A percentile compares a stretch with the other conserved stretches of the same genome.
phyloP scores from a whole-genome alignment of 805 yeast species.

The Candida quercuum region DNA sequence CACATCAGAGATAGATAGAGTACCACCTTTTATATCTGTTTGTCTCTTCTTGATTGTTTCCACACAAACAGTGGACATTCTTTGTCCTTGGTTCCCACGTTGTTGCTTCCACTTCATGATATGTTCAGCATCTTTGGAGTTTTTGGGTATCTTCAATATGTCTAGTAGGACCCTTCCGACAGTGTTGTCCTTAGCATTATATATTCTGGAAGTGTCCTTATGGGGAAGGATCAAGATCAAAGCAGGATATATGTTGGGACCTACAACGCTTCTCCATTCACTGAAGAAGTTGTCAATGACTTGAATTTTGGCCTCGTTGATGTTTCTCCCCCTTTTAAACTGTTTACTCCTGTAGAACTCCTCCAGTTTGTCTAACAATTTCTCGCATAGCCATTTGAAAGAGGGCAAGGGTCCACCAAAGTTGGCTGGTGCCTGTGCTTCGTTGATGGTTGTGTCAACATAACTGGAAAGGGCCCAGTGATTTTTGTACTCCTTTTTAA shows the following conservation, averaged over 20 bases:
- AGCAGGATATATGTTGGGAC: slow-evolving; percentile 63
- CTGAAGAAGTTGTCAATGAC: slow-evolving; percentile 36
- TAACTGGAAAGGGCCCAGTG: slow-evolving; percentile 1
- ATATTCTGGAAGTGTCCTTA: slow-evolving; percentile 52
- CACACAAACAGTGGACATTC: slow-evolving; percentile 44
- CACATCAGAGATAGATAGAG: slow-evolving; percentile 42
- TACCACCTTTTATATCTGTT: slow-evolving; percentile 29
- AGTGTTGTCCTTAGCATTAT: slow-evolving; percentile 57
- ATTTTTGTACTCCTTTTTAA: background rate
- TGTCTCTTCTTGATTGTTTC: slow-evolving; percentile 47
- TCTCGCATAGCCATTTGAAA: slow-evolving; percentile 32
- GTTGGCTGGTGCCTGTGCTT: slow-evolving; percentile 9
- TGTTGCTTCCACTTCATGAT: slow-evolving; percentile 41
- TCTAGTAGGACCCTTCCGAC: slow-evolving; percentile 47
- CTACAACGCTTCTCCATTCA: slow-evolving; percentile 50
- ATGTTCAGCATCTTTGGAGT: slow-evolving; percentile 53
- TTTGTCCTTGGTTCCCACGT: slow-evolving; percentile 33
- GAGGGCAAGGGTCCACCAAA: slow-evolving; percentile 30
- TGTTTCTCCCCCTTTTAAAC: slow-evolving; percentile 4
- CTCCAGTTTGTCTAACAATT: slow-evolving; percentile 25
- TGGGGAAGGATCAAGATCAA: slow-evolving; percentile 57
- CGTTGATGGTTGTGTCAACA: background rate
- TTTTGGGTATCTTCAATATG: slow-evolving; percentile 52
- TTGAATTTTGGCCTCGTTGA: slow-evolving; percentile 17
- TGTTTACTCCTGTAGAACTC: slow-evolving; percentile 12